Percentiles rank a stretch among this genome's conserved stretches.
These are phyloP conservation scores for Boletus eberwhitei DNA, from an alignment of 768 basidiomycete genomes.

Conservation along the genomic window DNA sequence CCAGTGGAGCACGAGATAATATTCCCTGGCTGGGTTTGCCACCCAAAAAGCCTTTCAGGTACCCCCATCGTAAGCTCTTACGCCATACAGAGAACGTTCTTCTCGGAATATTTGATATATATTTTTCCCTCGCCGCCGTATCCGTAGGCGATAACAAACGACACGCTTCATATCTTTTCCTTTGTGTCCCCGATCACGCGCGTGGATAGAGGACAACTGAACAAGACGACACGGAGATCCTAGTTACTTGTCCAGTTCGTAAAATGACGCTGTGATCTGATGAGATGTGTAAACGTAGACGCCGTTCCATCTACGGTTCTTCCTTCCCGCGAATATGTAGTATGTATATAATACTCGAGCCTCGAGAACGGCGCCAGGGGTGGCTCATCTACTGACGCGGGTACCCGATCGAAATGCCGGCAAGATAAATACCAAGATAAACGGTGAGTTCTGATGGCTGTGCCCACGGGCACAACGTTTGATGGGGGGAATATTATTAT, in stretches of 20 bases:
- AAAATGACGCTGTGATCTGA: background rate
- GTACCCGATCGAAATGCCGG: slow-evolving; percentile 14
- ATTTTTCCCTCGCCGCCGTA: slow-evolving; percentile 11
- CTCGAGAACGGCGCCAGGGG: slow-evolving; percentile 8
- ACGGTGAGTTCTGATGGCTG: slow-evolving; percentile 9
- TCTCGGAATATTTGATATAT: slow-evolving; percentile 3
- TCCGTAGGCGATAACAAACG: background rate
- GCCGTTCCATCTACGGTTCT: background rate
- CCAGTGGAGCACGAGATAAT: background rate
- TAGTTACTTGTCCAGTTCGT: background rate
- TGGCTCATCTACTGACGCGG: background rate
- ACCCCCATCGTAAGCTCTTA: slow-evolving; percentile 11
- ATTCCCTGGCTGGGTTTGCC: background rate
- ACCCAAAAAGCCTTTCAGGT: slow-evolving; percentile 8
- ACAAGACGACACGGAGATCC: slow-evolving; percentile 1
- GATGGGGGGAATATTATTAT: background rate
- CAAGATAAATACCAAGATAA: slow-evolving; percentile 16
- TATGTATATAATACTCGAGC: background rate
- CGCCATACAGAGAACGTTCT: slow-evolving; percentile 10
- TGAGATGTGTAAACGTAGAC: background rate
- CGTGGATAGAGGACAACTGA: slow-evolving; percentile 1
- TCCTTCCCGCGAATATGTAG: slow-evolving; percentile 21
- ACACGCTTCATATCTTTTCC: background rate
- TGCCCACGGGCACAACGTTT: slow-evolving; percentile 3
- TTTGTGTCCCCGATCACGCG: background rate